These are phyloP conservation scores for Akebia trifoliata DNA, from an alignment of 164 flowering plant species.

Conservation along the genomic window DNA sequence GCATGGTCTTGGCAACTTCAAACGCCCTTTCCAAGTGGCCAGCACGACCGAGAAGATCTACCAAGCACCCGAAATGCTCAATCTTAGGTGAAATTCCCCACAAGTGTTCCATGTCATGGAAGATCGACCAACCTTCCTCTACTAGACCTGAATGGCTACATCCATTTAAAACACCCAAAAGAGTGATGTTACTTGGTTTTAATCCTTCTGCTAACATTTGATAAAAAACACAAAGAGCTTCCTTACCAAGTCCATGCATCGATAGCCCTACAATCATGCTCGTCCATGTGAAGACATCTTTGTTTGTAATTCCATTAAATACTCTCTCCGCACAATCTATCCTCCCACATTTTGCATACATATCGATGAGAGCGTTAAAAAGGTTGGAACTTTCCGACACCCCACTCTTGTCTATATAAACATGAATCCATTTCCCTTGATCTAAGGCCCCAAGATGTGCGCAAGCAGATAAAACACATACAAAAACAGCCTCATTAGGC, in stretches of 20 bases:
- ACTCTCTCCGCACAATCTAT: conserved; percentile 31
- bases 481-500: conserved; percentile 54
- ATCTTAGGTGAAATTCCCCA: conserved; percentile 44
- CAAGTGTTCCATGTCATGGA: conserved; percentile 32
- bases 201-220: conserved; percentile 32
- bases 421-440: conserved; percentile 47
- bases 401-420: conserved; percentile 29
- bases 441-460: conserved; percentile 55
- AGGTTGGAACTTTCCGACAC: conserved; percentile 26
- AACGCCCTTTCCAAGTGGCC: conserved; percentile 39
- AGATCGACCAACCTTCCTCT: conserved; percentile 37
- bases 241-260: conserved; percentile 40
- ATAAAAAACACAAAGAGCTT: conserved; percentile 35
- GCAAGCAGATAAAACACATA: conserved; percentile 54
- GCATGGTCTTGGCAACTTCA: conserved; percentile 39
- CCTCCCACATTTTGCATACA: conserved; percentile 65
- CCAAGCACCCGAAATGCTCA: conserved; percentile 46
- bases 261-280: conserved; percentile 46
- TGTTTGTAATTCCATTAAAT: conserved; percentile 20
- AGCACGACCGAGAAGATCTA: conserved; percentile 53
- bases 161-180: conserved; percentile 46
- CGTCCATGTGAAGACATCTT: conserved; percentile 38
- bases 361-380: conserved; percentile 51
- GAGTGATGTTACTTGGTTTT: conserved; percentile 38
- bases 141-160: conserved; percentile 59